phyloP scores from a whole-genome alignment of 352 stramenopile species.

The Phytophthora boehmeriae region DNA sequence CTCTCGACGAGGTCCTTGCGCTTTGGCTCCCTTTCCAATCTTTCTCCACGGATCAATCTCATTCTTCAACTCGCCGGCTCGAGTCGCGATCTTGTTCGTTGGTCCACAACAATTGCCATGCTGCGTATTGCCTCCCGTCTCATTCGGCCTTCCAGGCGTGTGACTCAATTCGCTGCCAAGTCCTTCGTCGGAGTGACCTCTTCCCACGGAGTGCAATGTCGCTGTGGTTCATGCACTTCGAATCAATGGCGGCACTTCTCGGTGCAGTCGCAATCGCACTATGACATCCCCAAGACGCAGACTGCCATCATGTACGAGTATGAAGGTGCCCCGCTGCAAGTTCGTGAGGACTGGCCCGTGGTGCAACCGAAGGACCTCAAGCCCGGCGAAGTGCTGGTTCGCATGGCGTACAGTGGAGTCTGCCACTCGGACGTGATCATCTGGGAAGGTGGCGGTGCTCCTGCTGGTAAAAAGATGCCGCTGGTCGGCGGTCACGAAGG shows the following conservation, averaged over 20 bases:
- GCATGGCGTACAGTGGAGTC: slow-evolving; percentile 54
- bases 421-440: slow-evolving; percentile 54
- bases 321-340: slow-evolving; percentile 38
- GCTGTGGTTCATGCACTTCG: slow-evolving; percentile 13
- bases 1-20: slow-evolving; percentile 15
- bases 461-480: slow-evolving; percentile 35
- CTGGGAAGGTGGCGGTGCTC: slow-evolving; percentile 43
- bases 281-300: slow-evolving; percentile 55
- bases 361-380: slow-evolving; percentile 45
- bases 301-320: slow-evolving; percentile 50
- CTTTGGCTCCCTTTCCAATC: slow-evolving; percentile 6
- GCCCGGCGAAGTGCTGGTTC: slow-evolving; percentile 49
- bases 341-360: slow-evolving; percentile 51
- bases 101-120: slow-evolving; percentile 8
- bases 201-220: slow-evolving; percentile 14
- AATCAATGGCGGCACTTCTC: slow-evolving; percentile 34
- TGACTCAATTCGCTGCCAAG: slow-evolving; percentile 24
- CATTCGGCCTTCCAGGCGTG: slow-evolving; percentile 22
- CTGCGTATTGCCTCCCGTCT: slow-evolving; percentile 34
- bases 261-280: slow-evolving; percentile 46
- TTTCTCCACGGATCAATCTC: too few species aligned
- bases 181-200: slow-evolving; percentile 13
- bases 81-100: neutral
- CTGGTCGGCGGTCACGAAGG: slow-evolving; percentile 64
- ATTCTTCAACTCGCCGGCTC: slow-evolving; percentile 19